Evolutionary conservation across 345 rosid species (phyloP).

Genomic region (Carallia pectinifolia): DNA sequence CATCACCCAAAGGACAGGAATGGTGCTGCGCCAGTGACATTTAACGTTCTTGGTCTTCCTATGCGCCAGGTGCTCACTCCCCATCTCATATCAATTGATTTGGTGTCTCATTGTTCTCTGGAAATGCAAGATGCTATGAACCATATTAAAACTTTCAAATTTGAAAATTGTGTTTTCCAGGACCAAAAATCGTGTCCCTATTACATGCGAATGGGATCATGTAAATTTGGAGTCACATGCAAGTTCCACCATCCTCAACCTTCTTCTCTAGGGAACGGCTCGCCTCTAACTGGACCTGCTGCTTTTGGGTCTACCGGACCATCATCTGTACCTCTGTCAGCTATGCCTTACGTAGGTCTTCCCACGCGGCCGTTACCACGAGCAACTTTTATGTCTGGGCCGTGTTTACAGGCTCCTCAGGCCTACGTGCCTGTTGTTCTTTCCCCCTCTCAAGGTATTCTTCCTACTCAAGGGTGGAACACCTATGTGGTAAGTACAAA

Average conservation of each 20-base stretch:
- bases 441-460: slow-evolving; percentile 55
- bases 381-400: slow-evolving; percentile 46
- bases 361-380: slow-evolving; percentile 56
- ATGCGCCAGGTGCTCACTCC: slow-evolving; percentile 61
- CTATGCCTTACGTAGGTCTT: slow-evolving; percentile 49
- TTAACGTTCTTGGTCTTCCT: slow-evolving; percentile 66
- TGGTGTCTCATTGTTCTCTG: background rate
- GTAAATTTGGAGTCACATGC: slow-evolving; percentile 78
- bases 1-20: slow-evolving; percentile 88
- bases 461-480: slow-evolving; percentile 64
- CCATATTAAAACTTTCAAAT: background rate
- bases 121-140: background rate
- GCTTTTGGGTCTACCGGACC: slow-evolving; percentile 41
- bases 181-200: slow-evolving; percentile 77
- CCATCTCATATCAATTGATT: background rate
- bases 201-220: slow-evolving; percentile 72
- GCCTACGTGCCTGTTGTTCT: slow-evolving; percentile 55
- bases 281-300: slow-evolving; percentile 38
- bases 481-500: slow-evolving; percentile 56
- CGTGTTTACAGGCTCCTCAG: slow-evolving; percentile 48
- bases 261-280: slow-evolving; percentile 35
- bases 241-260: slow-evolving; percentile 88
- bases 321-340: slow-evolving; percentile 45
- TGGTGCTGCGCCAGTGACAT: slow-evolving; percentile 76
- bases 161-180: slow-evolving; percentile 28